phyloP scores from a whole-genome alignment of 2,329 filamentous ascomycete species.

The Aquanectria penicillioides region DNA sequence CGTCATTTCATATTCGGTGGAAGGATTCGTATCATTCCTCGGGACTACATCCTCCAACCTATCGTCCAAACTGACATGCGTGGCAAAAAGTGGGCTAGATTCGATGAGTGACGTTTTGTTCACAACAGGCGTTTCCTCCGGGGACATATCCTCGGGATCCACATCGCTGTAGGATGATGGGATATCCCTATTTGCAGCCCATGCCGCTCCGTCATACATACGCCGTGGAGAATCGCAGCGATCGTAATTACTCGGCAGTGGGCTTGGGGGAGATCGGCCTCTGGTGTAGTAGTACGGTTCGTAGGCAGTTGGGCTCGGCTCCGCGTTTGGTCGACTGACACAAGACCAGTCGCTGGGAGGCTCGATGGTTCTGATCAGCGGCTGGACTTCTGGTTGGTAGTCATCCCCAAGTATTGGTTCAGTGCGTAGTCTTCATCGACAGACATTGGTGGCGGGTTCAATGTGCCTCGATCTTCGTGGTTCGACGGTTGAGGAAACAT shows the following conservation, averaged over 20 bases:
- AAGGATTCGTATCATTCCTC: slow-evolving; percentile 15
- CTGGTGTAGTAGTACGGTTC: slow-evolving; percentile 59
- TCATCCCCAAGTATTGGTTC: slow-evolving; percentile 52
- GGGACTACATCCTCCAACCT: neutral
- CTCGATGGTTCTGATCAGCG: slow-evolving; percentile 52
- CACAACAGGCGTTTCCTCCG: slow-evolving; percentile 35
- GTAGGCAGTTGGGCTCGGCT: slow-evolving; percentile 47
- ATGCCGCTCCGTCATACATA: slow-evolving; percentile 45
- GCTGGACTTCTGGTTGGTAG: slow-evolving; percentile 46
- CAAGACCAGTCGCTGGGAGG: slow-evolving; percentile 57
- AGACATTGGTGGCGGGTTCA: slow-evolving; percentile 48
- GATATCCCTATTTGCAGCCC: slow-evolving; percentile 52
- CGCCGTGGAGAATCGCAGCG: slow-evolving; percentile 45
- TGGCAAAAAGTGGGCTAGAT: slow-evolving; percentile 14
- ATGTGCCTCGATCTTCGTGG: slow-evolving; percentile 22
- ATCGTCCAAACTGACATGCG: slow-evolving; percentile 21
- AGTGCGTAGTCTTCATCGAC: slow-evolving; percentile 53
- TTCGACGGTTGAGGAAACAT: slow-evolving; percentile 66
- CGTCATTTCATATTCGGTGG: neutral
- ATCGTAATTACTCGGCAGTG: slow-evolving; percentile 56
- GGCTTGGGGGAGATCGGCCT: slow-evolving; percentile 65
- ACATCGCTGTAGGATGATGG: slow-evolving; percentile 53
- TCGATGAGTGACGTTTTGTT: slow-evolving; percentile 28
- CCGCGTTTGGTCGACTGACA: slow-evolving; percentile 50
- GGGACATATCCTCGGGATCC: slow-evolving; percentile 33